Conservation (phyloP, 2,329 filamentous ascomycete species). For the Remersonia thermophila region DNA sequence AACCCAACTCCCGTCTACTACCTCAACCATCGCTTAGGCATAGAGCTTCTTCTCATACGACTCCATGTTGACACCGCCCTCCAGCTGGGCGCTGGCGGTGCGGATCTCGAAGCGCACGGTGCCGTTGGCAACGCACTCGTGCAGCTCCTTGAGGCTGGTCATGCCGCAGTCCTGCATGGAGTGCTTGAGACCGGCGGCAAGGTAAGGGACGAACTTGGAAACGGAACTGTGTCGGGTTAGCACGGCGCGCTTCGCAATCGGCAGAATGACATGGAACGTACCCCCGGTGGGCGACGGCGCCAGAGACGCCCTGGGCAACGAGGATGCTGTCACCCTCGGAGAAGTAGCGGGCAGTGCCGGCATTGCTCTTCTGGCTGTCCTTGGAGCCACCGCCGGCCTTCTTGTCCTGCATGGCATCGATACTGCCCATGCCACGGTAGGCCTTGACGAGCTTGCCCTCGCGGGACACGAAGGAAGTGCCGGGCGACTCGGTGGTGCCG, state of each 20-base stretch:
- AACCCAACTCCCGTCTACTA: slow-evolving; percentile 1
- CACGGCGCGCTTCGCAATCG: slow-evolving; percentile 3
- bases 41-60: slow-evolving; percentile 99
- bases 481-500: slow-evolving; percentile 93
- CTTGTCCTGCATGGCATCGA: slow-evolving; percentile 99
- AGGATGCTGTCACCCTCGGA: slow-evolving; percentile 91
- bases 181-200: slow-evolving; percentile 92
- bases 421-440: slow-evolving; percentile 97
- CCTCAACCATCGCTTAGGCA: slow-evolving; percentile 41
- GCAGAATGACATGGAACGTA: slow-evolving; percentile 21
- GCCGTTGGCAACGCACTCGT: slow-evolving; percentile 60
- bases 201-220: slow-evolving; percentile 91
- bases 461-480: slow-evolving; percentile 88
- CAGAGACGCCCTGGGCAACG: slow-evolving; percentile 92
- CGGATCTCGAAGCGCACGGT: slow-evolving; percentile 84
- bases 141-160: slow-evolving; percentile 65
- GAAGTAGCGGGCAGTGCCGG: slow-evolving; percentile 95
- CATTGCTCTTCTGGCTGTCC: slow-evolving; percentile 71
- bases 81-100: slow-evolving; percentile 86
- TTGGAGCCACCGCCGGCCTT: slow-evolving; percentile 68
- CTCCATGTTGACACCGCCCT: slow-evolving; percentile 97
- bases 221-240: slow-evolving; percentile 50
- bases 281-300: slow-evolving; percentile 66
- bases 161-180: slow-evolving; percentile 91
- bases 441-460: slow-evolving; percentile 98